Evolutionary conservation across 2,329 filamentous ascomycete genomes (phyloP), one percentile per base, ranked within the genome.

Genomic region (Fusarium sp.): DNA sequence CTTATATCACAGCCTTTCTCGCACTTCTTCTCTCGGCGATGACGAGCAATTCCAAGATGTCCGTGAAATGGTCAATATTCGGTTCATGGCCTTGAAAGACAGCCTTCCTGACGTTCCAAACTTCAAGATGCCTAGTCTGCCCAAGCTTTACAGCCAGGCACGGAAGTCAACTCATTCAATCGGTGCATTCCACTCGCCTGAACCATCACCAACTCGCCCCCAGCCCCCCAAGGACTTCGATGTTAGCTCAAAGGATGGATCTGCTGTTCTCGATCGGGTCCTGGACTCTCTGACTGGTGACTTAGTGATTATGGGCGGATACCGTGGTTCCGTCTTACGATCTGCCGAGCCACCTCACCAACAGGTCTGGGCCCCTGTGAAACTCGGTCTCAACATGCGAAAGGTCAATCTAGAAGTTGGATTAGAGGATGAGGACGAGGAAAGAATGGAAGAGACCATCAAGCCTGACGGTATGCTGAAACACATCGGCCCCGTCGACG

Each of bases 281-380:
- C 78, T 97, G 50, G 90, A 92, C 50, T 84, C 89, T 9, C 83
- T 97, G 27, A 93, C 90, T 1, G 95, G 95, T 1, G 95, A 98
- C 78, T 80, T 98, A 12, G 94, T 98, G 12, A 86, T 98, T 35
- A 87, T 98, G 78, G 95, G 95, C 25, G 95, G 95, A 18, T 97
- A 98, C 78, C 88, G 95, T 72, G 95, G 95, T 7, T 97, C 95
- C 0, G 87, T 98, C n/a, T 82, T 98, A 35, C 90, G 95, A 35
- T 97, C 94, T 15, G 92, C 94, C 15, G 91, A 94, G 69, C 88
- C 93, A 13, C 92, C 93, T 7, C 90, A 95, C 77, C 90, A 94
- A n/a, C 94, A 97, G 79, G 84, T 97, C 1, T 98, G 95, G 95
- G 93, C 97, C 4, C 95, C 95, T 0, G 91, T 98, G 77, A 98